Conservation (phyloP, 1,139 yeast genomes). For the Kodamaea sp. region DNA sequence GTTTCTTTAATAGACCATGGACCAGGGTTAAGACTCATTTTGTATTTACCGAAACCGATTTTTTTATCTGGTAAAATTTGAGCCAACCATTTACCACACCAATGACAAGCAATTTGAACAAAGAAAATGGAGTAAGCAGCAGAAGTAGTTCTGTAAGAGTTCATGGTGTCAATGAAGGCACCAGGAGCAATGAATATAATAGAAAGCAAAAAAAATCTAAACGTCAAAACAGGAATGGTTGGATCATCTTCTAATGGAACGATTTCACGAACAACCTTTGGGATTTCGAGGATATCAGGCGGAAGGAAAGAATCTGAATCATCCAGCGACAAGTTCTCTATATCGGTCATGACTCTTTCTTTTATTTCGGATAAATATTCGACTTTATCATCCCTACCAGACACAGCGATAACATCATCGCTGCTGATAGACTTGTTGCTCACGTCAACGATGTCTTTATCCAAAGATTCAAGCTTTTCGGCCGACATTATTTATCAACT, state of each 20-base stretch:
- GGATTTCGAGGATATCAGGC: conserved; percentile 22
- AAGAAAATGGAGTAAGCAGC: conserved; percentile 46
- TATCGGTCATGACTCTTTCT: conserved; percentile 6
- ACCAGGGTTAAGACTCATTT: conserved; percentile 38
- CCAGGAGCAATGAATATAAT: conserved; percentile 43
- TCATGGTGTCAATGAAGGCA: conserved; percentile 47
- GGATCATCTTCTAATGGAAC: conserved; percentile 38
- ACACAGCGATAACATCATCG: background rate
- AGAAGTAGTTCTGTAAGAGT: conserved; percentile 44
- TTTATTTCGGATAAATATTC: conserved; percentile 8
- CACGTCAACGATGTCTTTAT: background rate
- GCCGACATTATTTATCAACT: background rate
- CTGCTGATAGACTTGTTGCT: background rate
- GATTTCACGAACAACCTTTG: conserved; percentile 29
- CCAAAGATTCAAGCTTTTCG: background rate
- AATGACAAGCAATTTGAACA: conserved; percentile 43
- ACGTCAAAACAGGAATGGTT: conserved; percentile 35
- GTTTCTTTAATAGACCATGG: conserved; percentile 49
- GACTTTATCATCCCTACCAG: conserved; percentile 1
- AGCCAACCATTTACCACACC: conserved; percentile 42
- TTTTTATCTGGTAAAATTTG: conserved; percentile 25
- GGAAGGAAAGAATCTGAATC: conserved; percentile 9
- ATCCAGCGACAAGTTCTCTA: conserved; percentile 7
- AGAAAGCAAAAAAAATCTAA: conserved; percentile 38
- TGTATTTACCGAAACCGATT: conserved; percentile 18